Conservation (phyloP, 768 basidiomycete species). For the Boletus bicolor region DNA sequence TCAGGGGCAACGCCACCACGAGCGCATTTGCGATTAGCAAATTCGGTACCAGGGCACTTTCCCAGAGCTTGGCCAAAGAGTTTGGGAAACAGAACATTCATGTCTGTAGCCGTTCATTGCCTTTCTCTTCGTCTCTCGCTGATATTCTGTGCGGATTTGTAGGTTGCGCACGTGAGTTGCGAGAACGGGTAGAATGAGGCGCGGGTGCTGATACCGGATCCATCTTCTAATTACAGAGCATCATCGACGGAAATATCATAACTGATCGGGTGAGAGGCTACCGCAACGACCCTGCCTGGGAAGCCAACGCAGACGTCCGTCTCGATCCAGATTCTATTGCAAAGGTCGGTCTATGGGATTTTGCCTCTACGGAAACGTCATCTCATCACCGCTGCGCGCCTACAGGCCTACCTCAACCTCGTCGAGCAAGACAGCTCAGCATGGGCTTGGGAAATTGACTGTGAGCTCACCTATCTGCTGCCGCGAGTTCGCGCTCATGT, state of each 20-base stretch:
- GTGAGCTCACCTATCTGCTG: conserved; percentile 39
- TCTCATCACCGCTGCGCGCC: neutral
- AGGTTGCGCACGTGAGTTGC: conserved; percentile 64
- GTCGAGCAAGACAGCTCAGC: conserved; percentile 66
- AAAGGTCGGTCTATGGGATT: conserved; percentile 39
- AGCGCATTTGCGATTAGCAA: conserved; percentile 66
- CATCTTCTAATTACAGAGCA: conserved; percentile 38
- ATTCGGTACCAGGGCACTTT: conserved; percentile 57
- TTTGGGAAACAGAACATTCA: conserved; percentile 75
- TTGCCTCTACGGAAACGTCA: neutral
- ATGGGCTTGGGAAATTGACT: conserved; percentile 79
- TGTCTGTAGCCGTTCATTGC: conserved; percentile 32
- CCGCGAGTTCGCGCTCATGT: neutral
- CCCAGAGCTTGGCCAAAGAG: conserved; percentile 72
- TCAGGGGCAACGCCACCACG: conserved; percentile 59
- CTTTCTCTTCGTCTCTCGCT: neutral
- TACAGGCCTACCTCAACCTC: conserved; percentile 63
- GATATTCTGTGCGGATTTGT: neutral
- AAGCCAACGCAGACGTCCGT: conserved; percentile 42
- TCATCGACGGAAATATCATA: conserved; percentile 64
- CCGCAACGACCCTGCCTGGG: conserved; percentile 37
- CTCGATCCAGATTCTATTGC: conserved; percentile 70
- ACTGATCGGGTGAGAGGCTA: conserved; percentile 35
- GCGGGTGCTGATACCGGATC: neutral
- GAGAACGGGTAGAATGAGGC: neutral